A percentile compares a stretch with the other conserved stretches of the same genome.
Evolutionary conservation across 2,329 filamentous ascomycete species (phyloP).

Genomic region (Colletotrichum sansevieriae): DNA sequence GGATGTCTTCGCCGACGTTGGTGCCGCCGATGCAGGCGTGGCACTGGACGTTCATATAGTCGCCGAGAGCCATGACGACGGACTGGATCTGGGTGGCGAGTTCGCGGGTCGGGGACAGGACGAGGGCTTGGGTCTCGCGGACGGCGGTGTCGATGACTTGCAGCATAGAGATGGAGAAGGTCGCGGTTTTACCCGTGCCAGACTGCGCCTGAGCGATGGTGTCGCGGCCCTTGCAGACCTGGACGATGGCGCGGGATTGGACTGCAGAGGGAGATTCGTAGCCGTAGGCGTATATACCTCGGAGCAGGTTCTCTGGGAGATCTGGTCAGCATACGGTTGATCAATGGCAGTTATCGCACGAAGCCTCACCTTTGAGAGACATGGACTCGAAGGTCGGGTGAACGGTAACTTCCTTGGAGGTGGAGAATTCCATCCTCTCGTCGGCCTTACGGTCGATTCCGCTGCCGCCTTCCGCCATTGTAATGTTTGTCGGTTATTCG

Average conservation of each 20-base stretch:
- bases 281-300: constrained; percentile 97
- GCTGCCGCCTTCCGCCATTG: constrained; percentile 84
- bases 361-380: constrained; percentile 82
- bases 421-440: constrained; percentile 97
- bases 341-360: neutral
- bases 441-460: constrained; percentile 91
- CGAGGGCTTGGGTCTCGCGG: constrained; percentile 92
- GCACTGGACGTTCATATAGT: constrained; percentile 99
- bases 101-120: constrained; percentile 96
- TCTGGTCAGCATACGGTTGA: neutral
- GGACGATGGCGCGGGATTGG: constrained; percentile 97
- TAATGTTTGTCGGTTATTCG: constrained; percentile 50
- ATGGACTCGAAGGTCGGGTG: constrained; percentile 95
- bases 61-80: constrained; percentile 98
- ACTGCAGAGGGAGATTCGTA: constrained; percentile 99
- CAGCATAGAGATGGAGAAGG: constrained; percentile 95
- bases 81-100: constrained; percentile 98
- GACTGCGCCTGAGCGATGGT: constrained; percentile 99
- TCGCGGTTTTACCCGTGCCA: constrained; percentile 96
- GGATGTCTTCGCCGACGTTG: constrained; percentile 97
- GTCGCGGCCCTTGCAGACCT: constrained; percentile 98
- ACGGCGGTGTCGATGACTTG: constrained; percentile 96
- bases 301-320: constrained; percentile 84
- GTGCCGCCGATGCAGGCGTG: constrained; percentile 98
- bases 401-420: constrained; percentile 96